Evolutionary conservation across 2,329 filamentous ascomycete species (phyloP).

Genomic region (Penicillium expansum): DNA sequence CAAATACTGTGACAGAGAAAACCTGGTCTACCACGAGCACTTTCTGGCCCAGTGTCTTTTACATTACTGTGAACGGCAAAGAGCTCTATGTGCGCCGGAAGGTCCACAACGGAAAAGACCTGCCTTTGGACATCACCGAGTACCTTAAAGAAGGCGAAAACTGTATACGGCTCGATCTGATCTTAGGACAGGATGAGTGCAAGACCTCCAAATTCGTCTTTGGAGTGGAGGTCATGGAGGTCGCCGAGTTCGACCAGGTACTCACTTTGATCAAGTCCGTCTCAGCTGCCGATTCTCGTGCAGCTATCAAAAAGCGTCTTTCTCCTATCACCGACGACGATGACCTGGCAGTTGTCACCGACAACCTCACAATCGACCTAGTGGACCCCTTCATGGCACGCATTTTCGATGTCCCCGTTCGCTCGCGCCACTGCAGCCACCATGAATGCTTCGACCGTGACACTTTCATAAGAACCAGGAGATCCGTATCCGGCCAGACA

Average conservation of each 20-base stretch:
- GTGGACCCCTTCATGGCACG: constrained; percentile 64
- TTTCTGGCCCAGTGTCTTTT: constrained; percentile 69
- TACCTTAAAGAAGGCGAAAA: constrained; percentile 62
- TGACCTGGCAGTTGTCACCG: constrained; percentile 59
- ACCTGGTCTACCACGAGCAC: constrained; percentile 64
- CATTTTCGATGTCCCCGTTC: constrained; percentile 69
- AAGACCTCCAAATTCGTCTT: constrained; percentile 52
- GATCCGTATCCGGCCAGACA: constrained; percentile 45
- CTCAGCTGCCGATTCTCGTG: constrained; percentile 51
- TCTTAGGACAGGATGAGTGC: constrained; percentile 41
- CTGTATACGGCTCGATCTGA: constrained; percentile 52
- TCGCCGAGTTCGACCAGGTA: constrained; percentile 46
- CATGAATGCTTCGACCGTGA: constrained; percentile 87
- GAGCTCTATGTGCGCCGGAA: constrained; percentile 63
- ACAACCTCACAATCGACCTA: constrained; percentile 61
- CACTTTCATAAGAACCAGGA: constrained; percentile 70
- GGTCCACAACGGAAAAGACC: constrained; percentile 69
- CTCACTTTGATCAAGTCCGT: constrained; percentile 41
- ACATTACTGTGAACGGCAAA: constrained; percentile 64
- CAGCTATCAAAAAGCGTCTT: constrained; percentile 56
- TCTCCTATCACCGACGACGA: constrained; percentile 51
- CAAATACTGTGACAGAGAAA: constrained; percentile 28
- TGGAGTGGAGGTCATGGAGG: constrained; percentile 68
- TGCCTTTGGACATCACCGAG: constrained; percentile 70
- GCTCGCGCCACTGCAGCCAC: constrained; percentile 69